Evolutionary conservation across 2,329 filamentous ascomycete species (phyloP).

Genomic region (Sporothrix curviconia): DNA sequence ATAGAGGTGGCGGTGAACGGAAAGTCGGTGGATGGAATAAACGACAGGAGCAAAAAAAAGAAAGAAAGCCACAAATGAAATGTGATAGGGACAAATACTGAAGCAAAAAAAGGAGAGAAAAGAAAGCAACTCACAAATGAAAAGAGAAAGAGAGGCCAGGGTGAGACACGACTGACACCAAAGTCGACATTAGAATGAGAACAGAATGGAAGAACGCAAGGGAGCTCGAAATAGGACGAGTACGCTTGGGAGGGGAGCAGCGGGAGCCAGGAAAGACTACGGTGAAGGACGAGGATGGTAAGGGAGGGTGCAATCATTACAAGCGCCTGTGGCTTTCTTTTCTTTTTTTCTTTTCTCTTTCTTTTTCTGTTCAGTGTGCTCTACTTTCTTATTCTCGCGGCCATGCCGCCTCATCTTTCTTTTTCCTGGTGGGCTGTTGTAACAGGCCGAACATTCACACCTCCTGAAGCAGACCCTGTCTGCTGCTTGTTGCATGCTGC

Average conservation of each 20-base stretch:
- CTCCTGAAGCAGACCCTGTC: too few species aligned
- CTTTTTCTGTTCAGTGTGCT: not conserved
- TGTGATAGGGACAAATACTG: not conserved
- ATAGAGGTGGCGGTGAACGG: too few species aligned
- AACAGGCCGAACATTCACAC: too few species aligned
- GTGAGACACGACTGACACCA: not conserved
- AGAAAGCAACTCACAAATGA: not conserved
- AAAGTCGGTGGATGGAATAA: too few species aligned
- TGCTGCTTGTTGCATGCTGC: too few species aligned
- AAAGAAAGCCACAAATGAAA: not conserved
- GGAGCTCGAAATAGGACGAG: too few species aligned
- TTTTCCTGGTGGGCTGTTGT: too few species aligned
- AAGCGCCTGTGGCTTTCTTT: not conserved
- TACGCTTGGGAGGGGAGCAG: too few species aligned
- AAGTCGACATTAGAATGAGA: not conserved
- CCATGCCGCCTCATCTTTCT: not conserved
- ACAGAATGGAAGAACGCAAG: not conserved
- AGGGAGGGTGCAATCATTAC: too few species aligned
- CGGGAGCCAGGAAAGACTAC: not conserved
- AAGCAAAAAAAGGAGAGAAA: not conserved
- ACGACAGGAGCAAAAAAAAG: too few species aligned
- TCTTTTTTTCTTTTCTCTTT: not conserved
- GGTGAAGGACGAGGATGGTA: too few species aligned
- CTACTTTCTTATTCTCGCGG: not conserved
- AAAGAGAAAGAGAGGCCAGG: not conserved